Evolutionary conservation across 1,284 basidiomycete species (phyloP).

Genomic region (Athelia sp.): DNA sequence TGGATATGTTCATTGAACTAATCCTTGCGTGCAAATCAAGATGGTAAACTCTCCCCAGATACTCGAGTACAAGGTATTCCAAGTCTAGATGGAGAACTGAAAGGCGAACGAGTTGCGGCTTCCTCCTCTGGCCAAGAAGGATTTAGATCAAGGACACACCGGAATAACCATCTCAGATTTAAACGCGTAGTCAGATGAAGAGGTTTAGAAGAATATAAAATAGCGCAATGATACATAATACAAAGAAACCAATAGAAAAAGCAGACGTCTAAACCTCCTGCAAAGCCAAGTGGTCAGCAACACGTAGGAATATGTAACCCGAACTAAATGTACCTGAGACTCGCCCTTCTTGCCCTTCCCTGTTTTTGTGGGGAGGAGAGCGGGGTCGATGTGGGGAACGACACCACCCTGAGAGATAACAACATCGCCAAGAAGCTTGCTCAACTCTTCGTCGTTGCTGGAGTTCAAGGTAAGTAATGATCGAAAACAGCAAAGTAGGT

Average conservation of each 20-base stretch:
- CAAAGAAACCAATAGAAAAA: neutral
- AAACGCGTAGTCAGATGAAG: neutral
- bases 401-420: constrained; percentile 93
- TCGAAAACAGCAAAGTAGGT: neutral
- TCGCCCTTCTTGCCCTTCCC: constrained; percentile 2
- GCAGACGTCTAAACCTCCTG: constrained; percentile 1
- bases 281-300: neutral
- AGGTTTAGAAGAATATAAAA: constrained; percentile 1
- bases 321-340: neutral
- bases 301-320: neutral
- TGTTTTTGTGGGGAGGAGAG: constrained; percentile 13
- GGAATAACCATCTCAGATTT: neutral
- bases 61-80: too few species aligned
- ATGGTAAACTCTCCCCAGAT: too few species aligned
- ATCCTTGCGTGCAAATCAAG: too few species aligned
- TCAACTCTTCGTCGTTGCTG: constrained; percentile 26
- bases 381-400: constrained; percentile 61
- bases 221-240: neutral
- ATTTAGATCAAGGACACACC: neutral
- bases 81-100: too few species aligned
- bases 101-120: too few species aligned
- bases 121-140: too few species aligned
- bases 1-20: too few species aligned
- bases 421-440: constrained; percentile 78
- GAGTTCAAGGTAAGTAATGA: neutral